Conservation (phyloP, 352 stramenopile genomes). For the Phytophthora sojae region DNA sequence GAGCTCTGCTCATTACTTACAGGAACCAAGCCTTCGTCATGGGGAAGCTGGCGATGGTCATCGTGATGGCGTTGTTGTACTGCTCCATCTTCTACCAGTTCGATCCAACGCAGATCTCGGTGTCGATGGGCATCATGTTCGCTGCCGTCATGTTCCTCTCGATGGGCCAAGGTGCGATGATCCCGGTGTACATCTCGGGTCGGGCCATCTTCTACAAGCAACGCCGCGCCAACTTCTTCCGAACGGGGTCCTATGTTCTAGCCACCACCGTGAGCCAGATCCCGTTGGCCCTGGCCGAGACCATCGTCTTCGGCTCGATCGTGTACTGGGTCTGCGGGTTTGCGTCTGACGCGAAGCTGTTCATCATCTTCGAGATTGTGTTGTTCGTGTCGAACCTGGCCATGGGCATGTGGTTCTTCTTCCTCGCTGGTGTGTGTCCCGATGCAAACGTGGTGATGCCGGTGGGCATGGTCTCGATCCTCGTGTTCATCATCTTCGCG, state of each 20-base stretch:
- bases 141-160: conserved; percentile 69
- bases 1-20: conserved; percentile 52
- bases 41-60: conserved; percentile 27
- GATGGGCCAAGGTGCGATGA: conserved; percentile 43
- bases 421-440: not conserved
- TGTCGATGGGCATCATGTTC: conserved; percentile 72
- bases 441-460: conserved; percentile 5
- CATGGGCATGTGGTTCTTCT: conserved; percentile 17
- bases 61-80: conserved; percentile 36
- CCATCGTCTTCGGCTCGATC: conserved; percentile 76
- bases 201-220: conserved; percentile 81
- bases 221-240: conserved; percentile 55
- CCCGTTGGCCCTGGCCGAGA: conserved; percentile 38
- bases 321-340: conserved; percentile 88
- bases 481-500: conserved; percentile 7
- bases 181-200: conserved; percentile 30
- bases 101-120: conserved; percentile 22
- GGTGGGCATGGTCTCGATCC: conserved; percentile 1
- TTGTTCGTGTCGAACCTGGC: conserved; percentile 48
- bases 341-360: conserved; percentile 24
- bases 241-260: conserved; percentile 3
- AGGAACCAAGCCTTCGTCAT: conserved; percentile 33
- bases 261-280: conserved; percentile 9
- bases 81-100: conserved; percentile 32
- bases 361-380: conserved; percentile 47